These are phyloP conservation scores for Talaromyces trachyspermus DNA, from an alignment of 495 filamentous ascomycete genomes.

Conservation along the genomic window DNA sequence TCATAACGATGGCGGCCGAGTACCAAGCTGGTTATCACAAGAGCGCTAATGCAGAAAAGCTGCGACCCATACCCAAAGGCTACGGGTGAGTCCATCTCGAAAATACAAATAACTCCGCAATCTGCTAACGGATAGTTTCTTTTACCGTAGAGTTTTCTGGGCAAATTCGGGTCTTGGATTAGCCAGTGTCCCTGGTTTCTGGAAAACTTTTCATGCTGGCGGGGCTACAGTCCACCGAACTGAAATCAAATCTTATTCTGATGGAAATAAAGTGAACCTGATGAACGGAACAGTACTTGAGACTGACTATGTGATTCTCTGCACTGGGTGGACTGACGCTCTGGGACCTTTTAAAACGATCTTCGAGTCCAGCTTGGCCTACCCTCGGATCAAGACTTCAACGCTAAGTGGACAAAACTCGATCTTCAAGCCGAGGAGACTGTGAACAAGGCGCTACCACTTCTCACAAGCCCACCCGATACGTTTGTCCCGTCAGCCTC, in stretches of 20 bases:
- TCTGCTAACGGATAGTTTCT: not conserved
- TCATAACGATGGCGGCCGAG: not conserved
- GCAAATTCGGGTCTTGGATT: conserved; percentile 28
- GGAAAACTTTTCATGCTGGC: conserved; percentile 27
- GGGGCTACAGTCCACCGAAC: conserved; percentile 23
- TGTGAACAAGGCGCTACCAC: conserved; percentile 19
- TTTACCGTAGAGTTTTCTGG: conserved; percentile 31
- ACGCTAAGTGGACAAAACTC: conserved; percentile 13
- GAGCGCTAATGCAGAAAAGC: not conserved
- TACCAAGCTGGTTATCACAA: not conserved
- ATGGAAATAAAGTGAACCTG: conserved; percentile 9
- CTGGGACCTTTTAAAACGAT: not conserved
- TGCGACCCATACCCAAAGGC: conserved; percentile 1
- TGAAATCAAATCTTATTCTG: conserved; percentile 3
- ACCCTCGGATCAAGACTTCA: not conserved
- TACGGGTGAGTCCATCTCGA: not conserved
- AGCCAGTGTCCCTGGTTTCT: conserved; percentile 21
- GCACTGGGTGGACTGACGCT: not conserved
- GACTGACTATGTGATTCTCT: not conserved
- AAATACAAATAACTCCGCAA: not conserved
- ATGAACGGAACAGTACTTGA: not conserved
- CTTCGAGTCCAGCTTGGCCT: conserved; percentile 4
- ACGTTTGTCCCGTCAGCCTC: not conserved
- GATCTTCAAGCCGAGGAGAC: conserved; percentile 18
- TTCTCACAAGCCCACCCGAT: conserved; percentile 6